A percentile compares a stretch with the other conserved stretches of the same genome.
Evolutionary conservation across 371 early-diverging fungal genomes (phyloP).

Genomic region (Scutellospora calospora): DNA sequence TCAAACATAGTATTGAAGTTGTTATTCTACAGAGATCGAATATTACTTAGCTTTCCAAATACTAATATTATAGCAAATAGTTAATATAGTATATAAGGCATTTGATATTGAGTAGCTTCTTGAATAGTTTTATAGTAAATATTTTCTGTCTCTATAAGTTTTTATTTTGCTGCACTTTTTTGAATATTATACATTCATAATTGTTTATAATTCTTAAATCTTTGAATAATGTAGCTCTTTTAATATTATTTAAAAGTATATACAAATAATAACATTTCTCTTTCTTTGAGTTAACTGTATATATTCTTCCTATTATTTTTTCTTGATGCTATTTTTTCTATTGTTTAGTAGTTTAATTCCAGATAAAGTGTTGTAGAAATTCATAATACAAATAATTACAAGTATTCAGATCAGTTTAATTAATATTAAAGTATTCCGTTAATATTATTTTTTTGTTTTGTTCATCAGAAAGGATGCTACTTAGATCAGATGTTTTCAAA

Average conservation of each 20-base stretch:
- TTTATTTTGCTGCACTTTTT: background rate
- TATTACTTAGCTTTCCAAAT: background rate
- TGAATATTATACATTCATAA: background rate
- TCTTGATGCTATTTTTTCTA: background rate
- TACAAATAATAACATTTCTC: slow-evolving; percentile 27
- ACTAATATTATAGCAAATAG: background rate
- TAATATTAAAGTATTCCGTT: slow-evolving; percentile 47
- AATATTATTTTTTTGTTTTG: slow-evolving; percentile 33
- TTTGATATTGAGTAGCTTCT: background rate
- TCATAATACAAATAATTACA: slow-evolving; percentile 38
- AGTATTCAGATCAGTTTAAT: slow-evolving; percentile 11
- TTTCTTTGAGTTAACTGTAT: slow-evolving; percentile 27
- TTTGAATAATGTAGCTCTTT: slow-evolving; percentile 32
- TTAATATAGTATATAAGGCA: background rate
- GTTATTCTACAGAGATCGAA: background rate
- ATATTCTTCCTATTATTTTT: slow-evolving; percentile 44
- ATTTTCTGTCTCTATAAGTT: slow-evolving; percentile 2
- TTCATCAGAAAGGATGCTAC: background rate
- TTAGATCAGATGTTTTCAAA: background rate
- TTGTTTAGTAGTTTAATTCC: slow-evolving; percentile 6
- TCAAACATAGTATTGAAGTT: too few relatives aligned
- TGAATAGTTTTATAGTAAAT: slow-evolving; percentile 17
- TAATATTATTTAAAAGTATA: slow-evolving; percentile 36
- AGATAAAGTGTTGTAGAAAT: slow-evolving; percentile 43
- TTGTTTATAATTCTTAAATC: background rate